Percentiles rank a stretch among this genome's conserved stretches.
Evolutionary conservation across 345 rosid genomes (phyloP).

Genomic region (Cardamine resedifolia): DNA sequence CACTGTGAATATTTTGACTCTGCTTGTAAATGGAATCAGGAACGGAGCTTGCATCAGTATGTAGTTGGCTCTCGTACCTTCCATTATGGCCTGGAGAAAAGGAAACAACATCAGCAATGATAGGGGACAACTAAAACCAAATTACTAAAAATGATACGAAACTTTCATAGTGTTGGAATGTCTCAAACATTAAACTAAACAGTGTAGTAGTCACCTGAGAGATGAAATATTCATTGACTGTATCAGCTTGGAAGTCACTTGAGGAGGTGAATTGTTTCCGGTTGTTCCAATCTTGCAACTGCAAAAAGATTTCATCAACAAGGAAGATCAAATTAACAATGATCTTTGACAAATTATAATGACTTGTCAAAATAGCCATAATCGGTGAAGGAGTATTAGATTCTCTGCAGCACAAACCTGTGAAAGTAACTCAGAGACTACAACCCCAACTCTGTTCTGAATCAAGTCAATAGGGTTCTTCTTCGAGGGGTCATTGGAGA

Average conservation of each 20-base stretch:
- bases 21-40: constrained; percentile 91
- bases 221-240: constrained; percentile 80
- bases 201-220: constrained; percentile 72
- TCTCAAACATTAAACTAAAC: constrained; percentile 24
- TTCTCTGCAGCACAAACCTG: constrained; percentile 57
- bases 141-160: neutral
- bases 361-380: constrained; percentile 10
- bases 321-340: constrained; percentile 20
- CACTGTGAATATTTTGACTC: constrained; percentile 93
- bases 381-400: neutral
- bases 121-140: neutral
- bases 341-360: constrained; percentile 26
- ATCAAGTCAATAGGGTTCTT: constrained; percentile 59
- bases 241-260: constrained; percentile 89
- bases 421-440: constrained; percentile 84
- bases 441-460: constrained; percentile 69
- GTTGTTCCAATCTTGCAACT: constrained; percentile 99
- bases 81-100: constrained; percentile 65
- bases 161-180: constrained; percentile 7
- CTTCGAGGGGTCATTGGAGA: constrained; percentile 41
- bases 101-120: constrained; percentile 23
- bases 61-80: constrained; percentile 87
- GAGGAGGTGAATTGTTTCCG: constrained; percentile 76
- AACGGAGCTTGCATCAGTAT: constrained; percentile 97
- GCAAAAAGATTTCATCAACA: constrained; percentile 27